These are phyloP conservation scores for Ganoderma leucocontextum DNA, from an alignment of 1,284 basidiomycete species.

Conservation along the genomic window DNA sequence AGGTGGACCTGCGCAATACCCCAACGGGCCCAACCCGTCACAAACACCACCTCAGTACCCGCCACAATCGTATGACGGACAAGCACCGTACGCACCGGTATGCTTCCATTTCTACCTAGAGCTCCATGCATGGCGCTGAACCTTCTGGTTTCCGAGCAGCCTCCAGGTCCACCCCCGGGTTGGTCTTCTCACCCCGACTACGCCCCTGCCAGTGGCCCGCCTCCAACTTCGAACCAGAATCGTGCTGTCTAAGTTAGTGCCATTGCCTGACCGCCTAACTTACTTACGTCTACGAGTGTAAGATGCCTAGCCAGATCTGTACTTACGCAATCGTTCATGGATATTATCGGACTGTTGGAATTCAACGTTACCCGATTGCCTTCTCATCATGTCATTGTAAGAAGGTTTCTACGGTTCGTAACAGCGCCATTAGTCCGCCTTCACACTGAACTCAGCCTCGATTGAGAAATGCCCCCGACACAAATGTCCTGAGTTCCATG, in stretches of 20 bases:
- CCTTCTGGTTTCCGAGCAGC: constrained; percentile 16
- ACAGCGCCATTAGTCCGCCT: background rate
- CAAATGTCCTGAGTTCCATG: background rate
- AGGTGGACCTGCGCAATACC: background rate
- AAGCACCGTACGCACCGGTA: constrained; percentile 37
- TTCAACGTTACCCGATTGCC: background rate
- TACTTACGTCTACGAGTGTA: constrained; percentile 1
- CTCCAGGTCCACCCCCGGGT: constrained; percentile 13
- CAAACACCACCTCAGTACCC: constrained; percentile 20
- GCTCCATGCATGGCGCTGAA: constrained; percentile 2
- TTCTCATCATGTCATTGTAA: background rate
- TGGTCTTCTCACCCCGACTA: constrained; percentile 27
- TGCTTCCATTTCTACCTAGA: constrained; percentile 19
- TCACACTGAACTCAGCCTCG: background rate
- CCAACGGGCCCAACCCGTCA: background rate
- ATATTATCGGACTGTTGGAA: constrained; percentile 4
- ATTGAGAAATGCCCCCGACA: background rate
- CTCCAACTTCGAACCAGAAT: constrained; percentile 19
- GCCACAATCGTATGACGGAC: constrained; percentile 32
- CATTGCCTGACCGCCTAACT: background rate
- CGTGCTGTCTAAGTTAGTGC: background rate
- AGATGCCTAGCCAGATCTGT: background rate
- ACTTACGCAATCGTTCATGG: constrained; percentile 1
- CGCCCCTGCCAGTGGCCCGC: constrained; percentile 31
- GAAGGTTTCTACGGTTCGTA: background rate